Base-by-base conservation (phyloP, 2,329 filamentous ascomycete species). In the Sporothrix brasiliensis region DNA sequence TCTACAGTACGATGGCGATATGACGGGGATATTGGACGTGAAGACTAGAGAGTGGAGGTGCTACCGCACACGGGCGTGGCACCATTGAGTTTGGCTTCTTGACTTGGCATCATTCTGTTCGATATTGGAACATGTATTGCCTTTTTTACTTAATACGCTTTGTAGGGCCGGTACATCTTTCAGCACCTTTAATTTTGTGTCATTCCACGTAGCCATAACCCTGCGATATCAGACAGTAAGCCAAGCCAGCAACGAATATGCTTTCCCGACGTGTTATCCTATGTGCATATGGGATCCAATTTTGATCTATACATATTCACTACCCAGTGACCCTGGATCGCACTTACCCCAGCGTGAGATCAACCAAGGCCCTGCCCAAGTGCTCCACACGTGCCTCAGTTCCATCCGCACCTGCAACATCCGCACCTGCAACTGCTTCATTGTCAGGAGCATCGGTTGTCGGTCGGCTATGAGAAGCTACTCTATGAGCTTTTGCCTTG, bases 401-500 rank as follows among this genome's bases (percentile, higher is more conserved):
- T 3, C 30, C 53, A 9, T 34, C 52, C 0, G 34, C 21, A 11
- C 53, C 47, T 47, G 72, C 73, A n/a, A 68, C 54, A 9, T 34
- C 52, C 0, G 34, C 21, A 11, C 53, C 47, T 47, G 72, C 73
- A n/a, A 68, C 54, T 65, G 60, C 50, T 44, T 49, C n/a, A 34
- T 21, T 27, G n/a, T 44, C 16, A 13, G 69, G 16, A 71, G 50
- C 72, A 74, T 77, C 60, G 74, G 73, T 27, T 13, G 7, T 24
- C 19, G 44, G 14, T 13, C 10, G 34, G 67, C 27, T 44, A 77
- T 79, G 3, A 7, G 50, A 58, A 2, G 54, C 14, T 50, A 49
- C 47, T 30, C 69, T 70, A 21, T 52, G 56, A 27, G 56, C 60
- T 74, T 77, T 77, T 73, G 81, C 79, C 75, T 83, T 84, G 70